Percentiles rank a stretch among this genome's conserved stretches.
Conservation (phyloP, 2,329 filamentous ascomycete species). For the Colletotrichum endophyticum region DNA sequence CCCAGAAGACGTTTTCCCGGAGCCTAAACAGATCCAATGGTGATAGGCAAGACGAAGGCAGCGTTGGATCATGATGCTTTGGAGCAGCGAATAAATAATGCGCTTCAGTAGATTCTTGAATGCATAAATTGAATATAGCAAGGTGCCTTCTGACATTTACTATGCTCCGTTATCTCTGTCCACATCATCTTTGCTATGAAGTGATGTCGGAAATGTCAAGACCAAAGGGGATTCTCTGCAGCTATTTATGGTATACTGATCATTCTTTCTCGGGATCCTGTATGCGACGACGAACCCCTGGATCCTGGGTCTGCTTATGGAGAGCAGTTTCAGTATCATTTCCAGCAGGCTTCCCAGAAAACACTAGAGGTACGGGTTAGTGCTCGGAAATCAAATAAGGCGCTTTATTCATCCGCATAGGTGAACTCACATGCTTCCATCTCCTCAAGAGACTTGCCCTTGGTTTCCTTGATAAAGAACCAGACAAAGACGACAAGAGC, state of each 20-base stretch:
- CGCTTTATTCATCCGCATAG: neutral
- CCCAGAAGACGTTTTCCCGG: neutral
- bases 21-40: neutral
- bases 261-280: neutral
- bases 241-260: neutral
- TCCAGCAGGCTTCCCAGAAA: neutral
- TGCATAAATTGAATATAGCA: neutral
- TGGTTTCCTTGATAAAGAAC: conserved; percentile 48
- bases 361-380: neutral
- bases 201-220: neutral
- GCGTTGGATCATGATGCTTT: neutral
- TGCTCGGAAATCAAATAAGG: neutral
- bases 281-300: neutral
- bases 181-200: neutral
- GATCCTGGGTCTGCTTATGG: neutral
- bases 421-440: conserved; percentile 33
- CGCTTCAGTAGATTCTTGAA: neutral
- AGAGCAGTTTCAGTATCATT: neutral
- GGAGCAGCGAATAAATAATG: neutral
- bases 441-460: conserved; percentile 47
- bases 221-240: neutral
- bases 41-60: neutral
- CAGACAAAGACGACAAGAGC: conserved; percentile 47
- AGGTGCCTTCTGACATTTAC: neutral
- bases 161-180: neutral